Conservation (phyloP, 768 basidiomycete genomes). For the Pleurotus pulmonarius region DNA sequence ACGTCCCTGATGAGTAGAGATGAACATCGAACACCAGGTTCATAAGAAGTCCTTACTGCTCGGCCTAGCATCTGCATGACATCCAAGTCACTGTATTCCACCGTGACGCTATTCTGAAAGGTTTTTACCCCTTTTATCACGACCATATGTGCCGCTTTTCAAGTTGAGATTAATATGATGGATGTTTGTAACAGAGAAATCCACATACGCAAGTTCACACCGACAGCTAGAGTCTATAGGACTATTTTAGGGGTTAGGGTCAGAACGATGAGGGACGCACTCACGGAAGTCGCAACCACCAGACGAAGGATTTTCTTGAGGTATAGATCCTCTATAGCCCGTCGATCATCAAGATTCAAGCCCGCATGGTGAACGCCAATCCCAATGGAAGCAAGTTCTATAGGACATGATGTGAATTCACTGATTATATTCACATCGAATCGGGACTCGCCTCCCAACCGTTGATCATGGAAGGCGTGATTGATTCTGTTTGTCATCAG, state of each 20-base stretch:
- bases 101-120: slow-evolving; percentile 64
- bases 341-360: slow-evolving; percentile 67
- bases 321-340: slow-evolving; percentile 70
- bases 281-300: slow-evolving; percentile 80
- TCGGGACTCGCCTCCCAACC: slow-evolving; percentile 50
- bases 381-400: slow-evolving; percentile 66
- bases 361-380: slow-evolving; percentile 95
- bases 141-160: slow-evolving; percentile 84
- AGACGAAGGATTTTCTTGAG: slow-evolving; percentile 58
- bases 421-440: background rate
- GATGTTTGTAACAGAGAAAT: background rate
- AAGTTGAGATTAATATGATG: background rate
- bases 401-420: background rate
- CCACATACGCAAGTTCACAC: slow-evolving; percentile 85
- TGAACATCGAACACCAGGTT: background rate
- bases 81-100: slow-evolving; percentile 90
- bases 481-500: slow-evolving; percentile 40
- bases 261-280: slow-evolving; percentile 20
- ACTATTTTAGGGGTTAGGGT: background rate
- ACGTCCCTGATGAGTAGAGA: slow-evolving; percentile 53
- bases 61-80: slow-evolving; percentile 96
- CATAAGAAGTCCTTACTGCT: slow-evolving; percentile 49
- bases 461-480: slow-evolving; percentile 61
- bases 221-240: slow-evolving; percentile 85
- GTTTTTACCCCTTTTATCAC: slow-evolving; percentile 88